Percentiles rank a stretch among this genome's conserved stretches.
Conservation (phyloP, 768 basidiomycete species). For the Clitopilus hobsonii region DNA sequence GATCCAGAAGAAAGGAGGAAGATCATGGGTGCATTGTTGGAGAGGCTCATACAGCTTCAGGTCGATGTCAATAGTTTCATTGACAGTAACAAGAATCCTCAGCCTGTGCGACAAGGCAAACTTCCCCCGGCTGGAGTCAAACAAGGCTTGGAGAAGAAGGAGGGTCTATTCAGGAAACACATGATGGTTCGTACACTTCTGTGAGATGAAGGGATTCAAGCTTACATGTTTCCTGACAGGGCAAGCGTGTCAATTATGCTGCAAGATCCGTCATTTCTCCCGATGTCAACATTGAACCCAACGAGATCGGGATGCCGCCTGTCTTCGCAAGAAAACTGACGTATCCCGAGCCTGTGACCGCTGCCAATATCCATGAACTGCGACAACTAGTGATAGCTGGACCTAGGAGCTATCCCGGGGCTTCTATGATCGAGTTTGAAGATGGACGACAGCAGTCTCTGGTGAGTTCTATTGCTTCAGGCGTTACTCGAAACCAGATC, state of each 20-base stretch:
- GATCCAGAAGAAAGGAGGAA: constrained; percentile 49
- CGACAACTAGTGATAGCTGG: constrained; percentile 89
- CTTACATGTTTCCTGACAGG: constrained; percentile 39
- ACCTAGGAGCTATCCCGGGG: constrained; percentile 85
- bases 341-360: constrained; percentile 95
- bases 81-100: constrained; percentile 93
- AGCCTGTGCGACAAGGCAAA: constrained; percentile 80
- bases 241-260: constrained; percentile 98
- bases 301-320: constrained; percentile 97
- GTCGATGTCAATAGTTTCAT: constrained; percentile 95
- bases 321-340: constrained; percentile 96
- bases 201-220: not conserved
- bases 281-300: constrained; percentile 98
- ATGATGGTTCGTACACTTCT: constrained; percentile 79
- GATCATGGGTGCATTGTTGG: constrained; percentile 67
- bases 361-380: constrained; percentile 84
- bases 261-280: constrained; percentile 99
- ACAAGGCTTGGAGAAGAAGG: constrained; percentile 97
- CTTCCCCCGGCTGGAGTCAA: constrained; percentile 91
- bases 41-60: constrained; percentile 85
- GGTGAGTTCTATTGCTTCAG: constrained; percentile 37
- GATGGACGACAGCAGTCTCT: constrained; percentile 85
- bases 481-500: constrained; percentile 1
- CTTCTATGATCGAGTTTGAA: constrained; percentile 92
- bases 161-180: constrained; percentile 94